Evolutionary conservation across 2,329 filamentous ascomycete genomes (phyloP), one percentile per base, ranked within the genome.

Genomic region (Trichophyton verrucosum): DNA sequence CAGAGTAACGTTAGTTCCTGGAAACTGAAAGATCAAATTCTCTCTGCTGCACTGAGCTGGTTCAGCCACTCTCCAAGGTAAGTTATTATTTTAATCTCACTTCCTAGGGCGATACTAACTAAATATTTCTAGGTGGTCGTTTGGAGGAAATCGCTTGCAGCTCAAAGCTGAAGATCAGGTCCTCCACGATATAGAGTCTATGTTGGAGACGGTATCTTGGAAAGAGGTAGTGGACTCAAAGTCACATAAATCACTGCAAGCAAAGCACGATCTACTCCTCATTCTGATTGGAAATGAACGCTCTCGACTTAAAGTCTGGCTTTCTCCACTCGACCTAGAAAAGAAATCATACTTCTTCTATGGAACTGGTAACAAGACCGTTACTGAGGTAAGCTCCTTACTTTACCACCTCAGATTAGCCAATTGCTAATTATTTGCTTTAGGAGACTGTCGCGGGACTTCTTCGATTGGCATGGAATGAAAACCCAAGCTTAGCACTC

Each of bases 121-220:
- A 60, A 59, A 42, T 13, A 59, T 44, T 9, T 8, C 24, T 64
- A 80, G 79, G 66, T 99, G 94, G 92, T 95, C 94, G 0, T 97
- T 94, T 73, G 94, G 94, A 61, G 94, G 92, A 68, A 99, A 96
- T 70, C 83, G 89, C 57, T 77, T 99, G 15, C 94, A 99, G 71
- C 79, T 97, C 58, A 97, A 95, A 77, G 92, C 95, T 0, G 94
- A 99, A 74, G 84, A 90, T 38, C 87, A 87, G 65, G 78, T 96
- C 17, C 81, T 97, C 44, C 81, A 81, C 5, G 91, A 96, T 70
- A 85, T 96, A 40, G 78, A 86, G 57, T 72, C 75, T 9, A 82
- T 85, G 13, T 75, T 99, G 63, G 84, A 85, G 64, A 79, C 77
- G 2, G 81, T 91, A 9, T 78, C 82, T 0, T 78, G 78, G 62